Evolutionary conservation across 768 basidiomycete genomes (phyloP), one percentile per base, ranked within the genome.

Genomic region (Kondoa malvinella): DNA sequence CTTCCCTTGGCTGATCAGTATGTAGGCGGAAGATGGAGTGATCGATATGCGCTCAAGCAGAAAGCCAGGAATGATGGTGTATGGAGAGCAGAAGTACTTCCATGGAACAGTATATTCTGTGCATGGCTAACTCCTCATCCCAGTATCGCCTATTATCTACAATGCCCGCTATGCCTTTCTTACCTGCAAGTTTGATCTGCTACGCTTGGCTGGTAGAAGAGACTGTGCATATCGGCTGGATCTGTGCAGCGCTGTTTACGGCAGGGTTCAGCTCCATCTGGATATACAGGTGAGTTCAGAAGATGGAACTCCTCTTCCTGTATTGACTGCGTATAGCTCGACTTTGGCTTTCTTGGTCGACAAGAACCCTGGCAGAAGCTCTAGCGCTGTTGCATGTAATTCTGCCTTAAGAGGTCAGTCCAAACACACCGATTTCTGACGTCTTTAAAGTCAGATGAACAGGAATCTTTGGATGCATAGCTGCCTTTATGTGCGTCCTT

Each of bases 351-450:
- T 31, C 32, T 26, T 32, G 16, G 61, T 63, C 15, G 61, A 63
- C 61, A 63, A 63, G 61, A 63, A 63, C n/a, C 61, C 29, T 30
- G 61, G 61, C 14, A 27, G 61, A 27, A 3, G 3, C 8, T 27
- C 27, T 26, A 26, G n/a, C 21, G 61, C 61, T 17, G 61, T 63
- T 27, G 61, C 61, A 14, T 63, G 61, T n/a, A 63, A 63, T 32
- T 63, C 61, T 3, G 61, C 61, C 8, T 12, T 63, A 29, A 27
- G 61, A 63, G 61, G 61, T 63, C 12, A 50, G 8, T 50, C 21
- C 8, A 8, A 21, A 50, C 40, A 50, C 21, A 50, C 8, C 40
- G 40, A 8, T 21, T 21, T 50, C 8, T 8, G 21, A 50, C 21
- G 40, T 8, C 8, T 8, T 21, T 50, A 50, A 50, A 8, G 8